These are phyloP conservation scores for Neofusicoccum ribis DNA, from an alignment of 2,329 filamentous ascomycete genomes.

Conservation along the genomic window DNA sequence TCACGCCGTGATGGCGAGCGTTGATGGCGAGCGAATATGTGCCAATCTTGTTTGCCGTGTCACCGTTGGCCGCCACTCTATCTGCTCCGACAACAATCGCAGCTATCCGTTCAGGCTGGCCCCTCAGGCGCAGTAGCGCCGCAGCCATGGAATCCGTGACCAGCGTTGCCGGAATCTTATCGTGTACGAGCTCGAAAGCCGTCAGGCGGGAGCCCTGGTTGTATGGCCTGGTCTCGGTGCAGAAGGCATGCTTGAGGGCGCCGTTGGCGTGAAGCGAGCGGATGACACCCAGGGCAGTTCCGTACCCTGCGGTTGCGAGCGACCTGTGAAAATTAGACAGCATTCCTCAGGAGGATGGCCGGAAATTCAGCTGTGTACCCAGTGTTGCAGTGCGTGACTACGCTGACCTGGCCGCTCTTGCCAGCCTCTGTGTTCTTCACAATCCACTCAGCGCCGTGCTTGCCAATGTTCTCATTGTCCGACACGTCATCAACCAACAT, in stretches of 20 bases:
- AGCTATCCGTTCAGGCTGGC: conserved; percentile 64
- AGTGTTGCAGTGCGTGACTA: conserved; percentile 97
- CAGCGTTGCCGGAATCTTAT: conserved; percentile 85
- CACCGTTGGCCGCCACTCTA: conserved; percentile 91
- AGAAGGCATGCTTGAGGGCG: conserved; percentile 80
- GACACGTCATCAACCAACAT: conserved; percentile 85
- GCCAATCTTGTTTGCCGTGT: conserved; percentile 98
- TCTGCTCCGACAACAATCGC: conserved; percentile 95
- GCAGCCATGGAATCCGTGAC: conserved; percentile 97
- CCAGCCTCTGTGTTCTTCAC: conserved; percentile 56
- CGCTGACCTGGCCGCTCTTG: conserved; percentile 64
- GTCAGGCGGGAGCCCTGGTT: conserved; percentile 96
- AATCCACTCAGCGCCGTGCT: conserved; percentile 82
- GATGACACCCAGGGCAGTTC: conserved; percentile 91
- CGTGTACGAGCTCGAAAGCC: conserved; percentile 93
- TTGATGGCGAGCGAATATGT: conserved; percentile 93
- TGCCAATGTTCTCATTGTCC: conserved; percentile 85
- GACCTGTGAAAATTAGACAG: conserved; percentile 54
- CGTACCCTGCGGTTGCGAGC: conserved; percentile 95
- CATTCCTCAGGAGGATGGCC: conserved; percentile 25
- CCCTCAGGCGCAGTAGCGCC: conserved; percentile 70
- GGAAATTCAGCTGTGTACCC: conserved; percentile 54
- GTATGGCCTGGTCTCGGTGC: conserved; percentile 95
- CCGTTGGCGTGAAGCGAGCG: conserved; percentile 70
- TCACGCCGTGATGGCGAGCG: conserved; percentile 82